Conservation (phyloP, 2,329 filamentous ascomycete genomes). For the Hyphodiscus sp. region DNA sequence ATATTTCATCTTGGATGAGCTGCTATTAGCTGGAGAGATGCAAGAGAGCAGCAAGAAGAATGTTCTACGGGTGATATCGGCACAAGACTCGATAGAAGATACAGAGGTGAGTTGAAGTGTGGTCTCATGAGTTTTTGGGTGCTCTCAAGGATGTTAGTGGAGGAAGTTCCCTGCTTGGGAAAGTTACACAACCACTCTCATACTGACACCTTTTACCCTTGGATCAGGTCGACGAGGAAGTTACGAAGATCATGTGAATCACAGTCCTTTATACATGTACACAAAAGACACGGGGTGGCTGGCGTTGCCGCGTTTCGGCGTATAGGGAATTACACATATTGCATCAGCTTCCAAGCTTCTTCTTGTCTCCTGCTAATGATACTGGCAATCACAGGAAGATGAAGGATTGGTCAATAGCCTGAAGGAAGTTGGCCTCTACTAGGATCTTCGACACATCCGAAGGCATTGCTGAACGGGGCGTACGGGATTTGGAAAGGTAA, state of each 20-base stretch:
- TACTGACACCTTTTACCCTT: conserved; percentile 47
- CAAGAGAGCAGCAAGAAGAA: conserved; percentile 99
- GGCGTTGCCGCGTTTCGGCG: conserved; percentile 11
- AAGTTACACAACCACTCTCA: conserved; percentile 39
- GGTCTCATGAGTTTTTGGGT: conserved; percentile 3
- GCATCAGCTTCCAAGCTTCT: not conserved
- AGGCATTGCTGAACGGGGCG: not conserved
- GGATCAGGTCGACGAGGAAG: conserved; percentile 33
- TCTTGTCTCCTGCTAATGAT: conserved; percentile 5
- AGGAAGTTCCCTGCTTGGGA: not conserved
- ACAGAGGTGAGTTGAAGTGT: conserved; percentile 72
- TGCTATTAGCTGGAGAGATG: conserved; percentile 90
- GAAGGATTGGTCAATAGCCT: conserved; percentile 11
- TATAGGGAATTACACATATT: conserved; percentile 8
- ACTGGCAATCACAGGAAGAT: conserved; percentile 13
- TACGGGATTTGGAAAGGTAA: not conserved
- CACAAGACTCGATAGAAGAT: conserved; percentile 96
- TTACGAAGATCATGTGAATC: conserved; percentile 33
- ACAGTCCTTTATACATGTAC: conserved; percentile 14
- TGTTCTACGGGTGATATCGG: conserved; percentile 87
- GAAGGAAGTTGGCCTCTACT: conserved; percentile 6
- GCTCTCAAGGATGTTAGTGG: not conserved
- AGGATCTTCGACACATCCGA: not conserved
- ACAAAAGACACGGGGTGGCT: conserved; percentile 8
- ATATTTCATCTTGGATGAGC: conserved; percentile 97